A percentile compares a stretch with the other conserved stretches of the same genome.
phyloP scores from a whole-genome alignment of 1,284 basidiomycete species.

The Hymenochaete sp. region DNA sequence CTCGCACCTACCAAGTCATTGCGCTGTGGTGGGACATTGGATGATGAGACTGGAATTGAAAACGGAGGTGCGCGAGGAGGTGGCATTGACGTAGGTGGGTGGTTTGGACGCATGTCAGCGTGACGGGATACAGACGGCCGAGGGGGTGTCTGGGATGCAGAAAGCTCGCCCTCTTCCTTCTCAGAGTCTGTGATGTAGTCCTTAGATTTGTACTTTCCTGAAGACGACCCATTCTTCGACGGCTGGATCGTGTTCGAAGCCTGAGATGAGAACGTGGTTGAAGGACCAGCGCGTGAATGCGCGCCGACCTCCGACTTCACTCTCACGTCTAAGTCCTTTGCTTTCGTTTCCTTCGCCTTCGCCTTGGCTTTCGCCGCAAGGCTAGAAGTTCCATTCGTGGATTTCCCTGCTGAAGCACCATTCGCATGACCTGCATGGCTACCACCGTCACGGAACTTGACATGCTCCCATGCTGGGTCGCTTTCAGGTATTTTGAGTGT shows the following conservation, averaged over 20 bases:
- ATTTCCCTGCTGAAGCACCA: slow-evolving; percentile 10
- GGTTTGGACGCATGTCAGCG: not conserved
- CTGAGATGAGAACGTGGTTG: not conserved
- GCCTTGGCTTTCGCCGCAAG: slow-evolving; percentile 34
- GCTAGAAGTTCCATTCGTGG: slow-evolving; percentile 22
- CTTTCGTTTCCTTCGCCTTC: slow-evolving; percentile 39
- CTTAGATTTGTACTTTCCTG: slow-evolving; percentile 9
- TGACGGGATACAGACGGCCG: not conserved
- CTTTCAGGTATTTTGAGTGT: slow-evolving; percentile 44
- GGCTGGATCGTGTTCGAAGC: not conserved
- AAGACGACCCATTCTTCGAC: not conserved
- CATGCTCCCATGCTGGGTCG: slow-evolving; percentile 48
- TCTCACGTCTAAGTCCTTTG: slow-evolving; percentile 36
- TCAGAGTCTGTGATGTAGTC: slow-evolving; percentile 9
- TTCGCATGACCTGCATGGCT: slow-evolving; percentile 10
- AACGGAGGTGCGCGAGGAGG: slow-evolving; percentile 16
- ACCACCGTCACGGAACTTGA: slow-evolving; percentile 27
- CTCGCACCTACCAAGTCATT: slow-evolving; percentile 2
- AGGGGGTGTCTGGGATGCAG: slow-evolving; percentile 16
- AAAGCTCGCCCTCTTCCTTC: slow-evolving; percentile 17
- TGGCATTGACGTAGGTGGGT: slow-evolving; percentile 24
- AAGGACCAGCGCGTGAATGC: not conserved
- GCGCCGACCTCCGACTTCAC: slow-evolving; percentile 43
- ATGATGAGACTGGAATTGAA: slow-evolving; percentile 19
- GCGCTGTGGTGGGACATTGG: slow-evolving; percentile 1